Evolutionary conservation across 106 monocot species (phyloP).

Genomic region (Alisma plantagoaquatica): DNA sequence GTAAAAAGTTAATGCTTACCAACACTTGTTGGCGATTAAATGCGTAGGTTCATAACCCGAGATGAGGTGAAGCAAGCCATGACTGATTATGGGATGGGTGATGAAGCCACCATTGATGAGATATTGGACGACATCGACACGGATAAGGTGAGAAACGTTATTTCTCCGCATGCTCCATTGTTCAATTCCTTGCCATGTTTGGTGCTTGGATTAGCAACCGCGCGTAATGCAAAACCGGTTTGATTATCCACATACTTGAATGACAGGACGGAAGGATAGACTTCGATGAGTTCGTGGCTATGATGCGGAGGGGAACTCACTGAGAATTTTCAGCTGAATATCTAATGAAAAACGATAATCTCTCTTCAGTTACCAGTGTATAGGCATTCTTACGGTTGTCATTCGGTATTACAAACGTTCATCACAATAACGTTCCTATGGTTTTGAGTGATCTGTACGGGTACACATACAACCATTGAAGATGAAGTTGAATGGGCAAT

Average conservation of each 20-base stretch:
- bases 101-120: conserved; percentile 69
- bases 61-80: conserved; percentile 71
- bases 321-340: conserved; percentile 1
- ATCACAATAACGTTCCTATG: too few species aligned
- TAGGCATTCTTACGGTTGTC: too few species aligned
- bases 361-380: too few species aligned
- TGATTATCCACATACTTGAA: background rate
- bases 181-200: too few species aligned
- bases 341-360: too few species aligned
- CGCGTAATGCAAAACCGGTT: background rate
- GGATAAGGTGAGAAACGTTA: conserved; percentile 34
- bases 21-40: background rate
- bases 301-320: conserved; percentile 61
- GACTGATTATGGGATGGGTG: conserved; percentile 69
- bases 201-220: too few species aligned
- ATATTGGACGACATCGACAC: conserved; percentile 75
- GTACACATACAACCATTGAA: too few species aligned
- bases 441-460: too few species aligned
- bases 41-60: conserved; percentile 65
- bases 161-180: too few species aligned
- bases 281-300: conserved; percentile 69
- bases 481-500: too few species aligned
- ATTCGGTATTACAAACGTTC: too few species aligned
- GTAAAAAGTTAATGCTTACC: background rate
- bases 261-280: conserved; percentile 71